Conservation (phyloP, 1,284 basidiomycete species). For the Meripilus lineatus region DNA sequence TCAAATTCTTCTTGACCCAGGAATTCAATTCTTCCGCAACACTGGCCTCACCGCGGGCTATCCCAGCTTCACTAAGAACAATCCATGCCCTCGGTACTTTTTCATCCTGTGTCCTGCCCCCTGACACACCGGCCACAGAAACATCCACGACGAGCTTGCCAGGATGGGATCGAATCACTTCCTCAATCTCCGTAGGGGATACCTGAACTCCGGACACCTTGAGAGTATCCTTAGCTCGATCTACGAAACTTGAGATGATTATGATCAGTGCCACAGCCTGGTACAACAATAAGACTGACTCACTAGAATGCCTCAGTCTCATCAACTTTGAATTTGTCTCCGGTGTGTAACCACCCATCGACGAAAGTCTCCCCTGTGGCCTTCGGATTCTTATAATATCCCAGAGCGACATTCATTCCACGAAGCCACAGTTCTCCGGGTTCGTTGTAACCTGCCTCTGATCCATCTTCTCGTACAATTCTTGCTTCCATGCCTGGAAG, state of each 20-base stretch:
- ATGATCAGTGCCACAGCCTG: neutral
- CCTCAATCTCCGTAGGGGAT: conserved; percentile 70
- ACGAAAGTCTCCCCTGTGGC: conserved; percentile 63
- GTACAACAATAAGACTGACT: conserved; percentile 21
- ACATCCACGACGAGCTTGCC: conserved; percentile 53
- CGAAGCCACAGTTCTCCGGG: conserved; percentile 61
- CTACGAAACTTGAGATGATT: conserved; percentile 42
- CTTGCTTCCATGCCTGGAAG: conserved; percentile 59
- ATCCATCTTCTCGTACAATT: conserved; percentile 56
- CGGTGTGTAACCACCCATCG: conserved; percentile 66
- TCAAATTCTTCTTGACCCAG: conserved; percentile 58
- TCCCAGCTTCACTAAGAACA: conserved; percentile 43
- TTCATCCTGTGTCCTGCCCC: conserved; percentile 62
- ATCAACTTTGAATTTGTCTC: conserved; percentile 61
- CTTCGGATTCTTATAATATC: conserved; percentile 67
- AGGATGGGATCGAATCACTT: conserved; percentile 53
- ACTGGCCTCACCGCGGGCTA: conserved; percentile 44
- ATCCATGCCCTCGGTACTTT: conserved; percentile 71
- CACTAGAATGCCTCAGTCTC: conserved; percentile 60
- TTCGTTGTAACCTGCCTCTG: conserved; percentile 49
- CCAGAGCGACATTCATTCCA: conserved; percentile 49
- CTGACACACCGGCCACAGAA: conserved; percentile 65
- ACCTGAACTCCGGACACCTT: conserved; percentile 74
- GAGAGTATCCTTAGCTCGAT: conserved; percentile 65
- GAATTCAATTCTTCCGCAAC: conserved; percentile 44